These are phyloP conservation scores for Centaurea solstitialis DNA, from an alignment of 129 eudicot genomes.

Conservation along the genomic window DNA sequence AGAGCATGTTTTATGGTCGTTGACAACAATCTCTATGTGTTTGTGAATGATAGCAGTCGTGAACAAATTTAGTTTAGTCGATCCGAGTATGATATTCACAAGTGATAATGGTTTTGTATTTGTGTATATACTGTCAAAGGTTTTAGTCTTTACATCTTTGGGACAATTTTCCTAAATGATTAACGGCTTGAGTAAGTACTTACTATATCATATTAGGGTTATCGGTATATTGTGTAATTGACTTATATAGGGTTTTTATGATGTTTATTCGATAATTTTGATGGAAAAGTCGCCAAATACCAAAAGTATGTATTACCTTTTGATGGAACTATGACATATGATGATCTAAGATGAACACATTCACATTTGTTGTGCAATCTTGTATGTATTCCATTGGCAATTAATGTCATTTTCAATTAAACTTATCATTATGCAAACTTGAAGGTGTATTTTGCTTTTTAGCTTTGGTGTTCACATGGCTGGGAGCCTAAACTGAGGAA, in stretches of 20 bases:
- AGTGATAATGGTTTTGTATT: not conserved
- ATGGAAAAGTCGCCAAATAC: not conserved
- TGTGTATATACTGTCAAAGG: not conserved
- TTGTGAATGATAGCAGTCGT: not conserved
- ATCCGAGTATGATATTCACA: not conserved
- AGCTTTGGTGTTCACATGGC: slow-evolving; percentile 34
- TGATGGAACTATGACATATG: not conserved
- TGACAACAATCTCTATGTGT: not conserved
- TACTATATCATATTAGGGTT: not conserved
- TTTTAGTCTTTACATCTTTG: not conserved
- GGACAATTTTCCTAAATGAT: not conserved
- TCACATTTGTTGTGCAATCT: not conserved
- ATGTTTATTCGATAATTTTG: not conserved
- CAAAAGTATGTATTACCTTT: not conserved
- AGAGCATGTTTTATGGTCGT: not conserved
- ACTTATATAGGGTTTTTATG: not conserved
- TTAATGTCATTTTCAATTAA: slow-evolving; percentile 20
- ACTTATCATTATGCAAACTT: slow-evolving; percentile 18
- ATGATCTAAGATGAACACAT: not conserved
- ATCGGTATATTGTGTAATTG: not conserved
- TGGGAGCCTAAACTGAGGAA: slow-evolving; percentile 21
- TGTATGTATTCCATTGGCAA: not conserved
- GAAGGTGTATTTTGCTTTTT: slow-evolving; percentile 21
- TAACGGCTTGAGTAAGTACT: not conserved
- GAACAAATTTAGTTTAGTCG: not conserved